These are phyloP conservation scores for Friedmanniomyces endolithicus DNA, from an alignment of 495 filamentous ascomycete species.

Conservation along the genomic window DNA sequence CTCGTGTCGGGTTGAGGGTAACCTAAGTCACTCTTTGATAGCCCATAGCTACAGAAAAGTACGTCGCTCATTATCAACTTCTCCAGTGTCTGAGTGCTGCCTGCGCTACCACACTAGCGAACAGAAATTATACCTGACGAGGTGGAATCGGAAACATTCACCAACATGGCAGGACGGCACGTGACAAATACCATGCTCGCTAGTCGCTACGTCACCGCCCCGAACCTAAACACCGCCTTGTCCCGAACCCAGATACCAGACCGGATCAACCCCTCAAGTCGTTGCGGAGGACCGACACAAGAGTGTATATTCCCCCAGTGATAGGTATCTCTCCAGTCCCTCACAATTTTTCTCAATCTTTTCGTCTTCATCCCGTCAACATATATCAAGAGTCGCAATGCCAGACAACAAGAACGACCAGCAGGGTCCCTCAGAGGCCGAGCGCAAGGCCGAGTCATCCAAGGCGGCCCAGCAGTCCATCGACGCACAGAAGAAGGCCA, in stretches of 20 bases:
- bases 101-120: too few relatives aligned
- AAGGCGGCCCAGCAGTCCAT: conserved; percentile 10
- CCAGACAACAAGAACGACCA: not conserved
- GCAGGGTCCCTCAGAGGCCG: not conserved
- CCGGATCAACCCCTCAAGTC: too few relatives aligned
- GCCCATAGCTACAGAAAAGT: too few relatives aligned
- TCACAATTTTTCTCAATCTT: not conserved
- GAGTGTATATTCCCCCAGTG: too few relatives aligned
- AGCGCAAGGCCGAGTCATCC: conserved; percentile 11
- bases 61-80: too few relatives aligned
- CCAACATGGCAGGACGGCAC: not conserved
- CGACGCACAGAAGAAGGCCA: conserved; percentile 18
- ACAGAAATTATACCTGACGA: too few relatives aligned
- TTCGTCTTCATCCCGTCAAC: not conserved
- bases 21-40: too few relatives aligned
- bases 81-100: too few relatives aligned
- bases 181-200: too few relatives aligned
- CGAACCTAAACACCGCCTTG: not conserved
- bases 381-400: not conserved
- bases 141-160: not conserved
- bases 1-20: too few relatives aligned
- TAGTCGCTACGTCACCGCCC: not conserved
- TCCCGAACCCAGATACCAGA: not conserved
- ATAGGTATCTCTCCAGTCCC: too few relatives aligned
- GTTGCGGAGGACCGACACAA: too few relatives aligned